Base-by-base conservation (phyloP, 2,329 filamentous ascomycete genomes). In the Alternaria rosae region DNA sequence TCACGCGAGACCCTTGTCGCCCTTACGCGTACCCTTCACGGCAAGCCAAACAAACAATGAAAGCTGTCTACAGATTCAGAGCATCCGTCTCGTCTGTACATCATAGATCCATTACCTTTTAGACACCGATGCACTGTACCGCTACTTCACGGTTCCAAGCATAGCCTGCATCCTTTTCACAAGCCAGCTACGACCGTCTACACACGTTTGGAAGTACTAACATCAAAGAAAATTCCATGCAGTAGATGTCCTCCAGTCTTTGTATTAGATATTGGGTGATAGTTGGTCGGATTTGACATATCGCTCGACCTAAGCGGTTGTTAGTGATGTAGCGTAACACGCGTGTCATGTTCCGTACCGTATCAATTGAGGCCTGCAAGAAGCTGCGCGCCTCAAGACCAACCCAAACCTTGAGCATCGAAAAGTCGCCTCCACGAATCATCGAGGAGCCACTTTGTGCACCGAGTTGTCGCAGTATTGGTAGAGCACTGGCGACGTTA, bases 271-370 rank as follows among this genome's bases (percentile, higher is more conserved):
- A 82, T 97, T 97, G 3, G 93, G 93, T 51, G 92, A 92, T 63
- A 97, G 82, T 66, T 92, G 86, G 80, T 97, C 93, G 70, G 94
- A 97, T 77, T 94, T 95, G 72, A 97, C 94, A 77, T 92, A 97
- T 74, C 88, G 86, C 80, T 97, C 93, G 32, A 94, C 92, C 89
- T 92, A 59, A 35, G 23, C 21, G 8, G 1, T 13, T 30, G 17
- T 72, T 48, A 69, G 61, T 4, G 8, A 28, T 51, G n/a, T 21
- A 50, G 6, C 50, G 48, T 12, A 12, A 26, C 41, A 15, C 13
- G 10, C 35, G 17, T 11, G n/a, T 21, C 4, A 26, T 28, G 21
- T 30, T 42, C 85, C 89, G 85, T 78, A 93, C 92, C 79, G 93
- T 93, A 76, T 97, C 93, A 56, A 96, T 88, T 66, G 92, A 97